phyloP scores from a whole-genome alignment of 306 rosid species.

The Geum urbanum region DNA sequence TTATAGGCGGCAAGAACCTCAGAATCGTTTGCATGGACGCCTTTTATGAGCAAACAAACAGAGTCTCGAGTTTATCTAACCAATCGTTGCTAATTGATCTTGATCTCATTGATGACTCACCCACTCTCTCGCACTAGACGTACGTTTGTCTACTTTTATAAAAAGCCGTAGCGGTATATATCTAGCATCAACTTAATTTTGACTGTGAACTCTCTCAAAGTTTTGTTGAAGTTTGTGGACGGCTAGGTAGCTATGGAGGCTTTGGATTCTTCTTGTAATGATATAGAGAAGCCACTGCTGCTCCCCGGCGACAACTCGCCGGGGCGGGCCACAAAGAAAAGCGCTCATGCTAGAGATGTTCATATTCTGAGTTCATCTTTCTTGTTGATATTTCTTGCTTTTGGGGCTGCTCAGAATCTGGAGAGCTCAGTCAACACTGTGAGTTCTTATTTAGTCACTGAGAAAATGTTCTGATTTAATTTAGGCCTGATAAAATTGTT shows the following conservation, averaged over 20 bases:
- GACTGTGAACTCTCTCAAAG: not conserved
- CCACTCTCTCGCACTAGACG: not conserved
- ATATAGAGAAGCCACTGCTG: conserved; percentile 58
- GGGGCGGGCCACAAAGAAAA: conserved; percentile 14
- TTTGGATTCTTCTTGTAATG: conserved; percentile 21
- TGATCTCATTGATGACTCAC: not conserved
- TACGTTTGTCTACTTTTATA: too few relatives aligned
- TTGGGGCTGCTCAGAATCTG: conserved; percentile 87
- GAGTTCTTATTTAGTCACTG: conserved; percentile 12
- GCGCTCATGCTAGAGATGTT: conserved; percentile 47
- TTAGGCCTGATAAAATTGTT: conserved; percentile 6
- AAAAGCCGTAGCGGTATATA: too few relatives aligned
- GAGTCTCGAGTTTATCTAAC: not conserved
- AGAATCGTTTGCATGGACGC: not conserved
- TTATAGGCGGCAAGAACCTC: not conserved
- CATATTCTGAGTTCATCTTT: conserved; percentile 63
- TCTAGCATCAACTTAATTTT: too few relatives aligned
- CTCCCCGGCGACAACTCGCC: conserved; percentile 26
- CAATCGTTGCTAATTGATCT: not conserved
- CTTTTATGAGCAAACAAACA: not conserved
- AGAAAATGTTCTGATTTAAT: not conserved
- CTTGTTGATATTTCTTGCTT: conserved; percentile 73
- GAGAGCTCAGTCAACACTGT: conserved; percentile 86
- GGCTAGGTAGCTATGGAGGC: conserved; percentile 40
- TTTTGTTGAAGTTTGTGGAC: not conserved